These are phyloP conservation scores for Saccharomyces uvarum DNA, from an alignment of 1,139 yeast species.

Conservation along the genomic window DNA sequence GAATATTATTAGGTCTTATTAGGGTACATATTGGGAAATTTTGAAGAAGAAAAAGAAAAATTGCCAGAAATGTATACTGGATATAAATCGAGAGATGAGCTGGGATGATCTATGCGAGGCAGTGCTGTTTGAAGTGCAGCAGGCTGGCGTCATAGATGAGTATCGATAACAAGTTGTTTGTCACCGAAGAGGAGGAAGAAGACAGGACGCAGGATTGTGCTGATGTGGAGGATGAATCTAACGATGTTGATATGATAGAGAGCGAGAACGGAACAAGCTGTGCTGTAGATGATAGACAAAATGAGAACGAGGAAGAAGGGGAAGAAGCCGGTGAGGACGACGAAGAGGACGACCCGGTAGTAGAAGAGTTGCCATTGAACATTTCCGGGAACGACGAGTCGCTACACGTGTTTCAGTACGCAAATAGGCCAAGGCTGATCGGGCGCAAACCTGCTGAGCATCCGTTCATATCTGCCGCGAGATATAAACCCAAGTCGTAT, in stretches of 20 bases:
- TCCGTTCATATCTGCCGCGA: slow-evolving; percentile 40
- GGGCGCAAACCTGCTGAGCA: slow-evolving; percentile 39
- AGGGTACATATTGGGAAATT: neutral
- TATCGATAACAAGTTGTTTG: slow-evolving; percentile 19
- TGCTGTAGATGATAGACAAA: slow-evolving; percentile 1
- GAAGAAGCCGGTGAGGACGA: slow-evolving; percentile 6
- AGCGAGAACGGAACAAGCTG: slow-evolving; percentile 5
- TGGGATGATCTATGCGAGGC: neutral
- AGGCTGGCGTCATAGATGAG: neutral
- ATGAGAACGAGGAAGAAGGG: slow-evolving; percentile 8
- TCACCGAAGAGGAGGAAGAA: slow-evolving; percentile 23
- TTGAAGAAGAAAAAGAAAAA: neutral
- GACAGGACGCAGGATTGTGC: slow-evolving; percentile 1
- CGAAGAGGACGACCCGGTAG: slow-evolving; percentile 64
- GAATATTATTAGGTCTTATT: neutral
- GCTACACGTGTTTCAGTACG: slow-evolving; percentile 57
- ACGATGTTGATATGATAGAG: neutral
- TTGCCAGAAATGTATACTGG: neutral
- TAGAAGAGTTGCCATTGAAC: slow-evolving; percentile 66
- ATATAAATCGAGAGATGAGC: neutral
- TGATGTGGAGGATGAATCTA: slow-evolving; percentile 2
- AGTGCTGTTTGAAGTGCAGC: neutral
- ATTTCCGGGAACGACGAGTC: slow-evolving; percentile 31
- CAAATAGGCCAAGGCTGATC: slow-evolving; percentile 52
- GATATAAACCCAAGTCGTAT: slow-evolving; percentile 55